Evolutionary conservation across 305 asterid genomes (phyloP), one percentile per base, ranked within the genome.

Genomic region (Vinca major): DNA sequence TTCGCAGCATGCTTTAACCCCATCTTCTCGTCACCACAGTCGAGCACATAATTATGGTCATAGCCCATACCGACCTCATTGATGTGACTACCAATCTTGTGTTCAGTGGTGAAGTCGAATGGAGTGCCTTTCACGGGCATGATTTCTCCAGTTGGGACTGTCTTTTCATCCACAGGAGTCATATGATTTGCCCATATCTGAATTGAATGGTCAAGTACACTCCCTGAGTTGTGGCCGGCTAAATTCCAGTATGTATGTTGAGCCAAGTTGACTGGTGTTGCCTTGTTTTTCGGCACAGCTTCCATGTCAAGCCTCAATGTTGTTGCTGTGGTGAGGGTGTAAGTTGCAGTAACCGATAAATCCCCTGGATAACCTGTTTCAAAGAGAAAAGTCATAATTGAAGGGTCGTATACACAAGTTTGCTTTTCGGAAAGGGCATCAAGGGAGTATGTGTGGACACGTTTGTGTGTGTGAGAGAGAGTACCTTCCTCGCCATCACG

Each of bases 171-270:
- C 56, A 89, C 91, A 0, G 97, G 97, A 13, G 97, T 93, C 37
- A 93, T 64, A 73, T 86, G 90, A 40, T 77, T 82, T 3, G 91
- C 96, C 82, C 74, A 84, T 76, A 93, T 77, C 76, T 86, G 89
- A 64, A 88, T 85, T 4, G 95, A 80, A 62, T 93, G 96, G 48
- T 89, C 83, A 47, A 91, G 92, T 67, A 90, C 62, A 40, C 71
- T 82, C 11, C 99, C 90, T 0, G 95, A 86, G 39, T 74, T 65
- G 61, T 93, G 99, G 52, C 96, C 96, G 9, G 88, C 91, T 72
- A 93, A 76, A 65, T 93, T 93, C 99, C 99, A 93, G 49, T 93
- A 93, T 6, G 99, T 90, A 78, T 93, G 99, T 71, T 93, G 97
- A 39, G 99, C 97, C 70, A 93, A 78, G 81, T 78, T 93, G 80